These are phyloP conservation scores for Fusarium sp. DNA, from an alignment of 2,329 filamentous ascomycete genomes.

Conservation along the genomic window DNA sequence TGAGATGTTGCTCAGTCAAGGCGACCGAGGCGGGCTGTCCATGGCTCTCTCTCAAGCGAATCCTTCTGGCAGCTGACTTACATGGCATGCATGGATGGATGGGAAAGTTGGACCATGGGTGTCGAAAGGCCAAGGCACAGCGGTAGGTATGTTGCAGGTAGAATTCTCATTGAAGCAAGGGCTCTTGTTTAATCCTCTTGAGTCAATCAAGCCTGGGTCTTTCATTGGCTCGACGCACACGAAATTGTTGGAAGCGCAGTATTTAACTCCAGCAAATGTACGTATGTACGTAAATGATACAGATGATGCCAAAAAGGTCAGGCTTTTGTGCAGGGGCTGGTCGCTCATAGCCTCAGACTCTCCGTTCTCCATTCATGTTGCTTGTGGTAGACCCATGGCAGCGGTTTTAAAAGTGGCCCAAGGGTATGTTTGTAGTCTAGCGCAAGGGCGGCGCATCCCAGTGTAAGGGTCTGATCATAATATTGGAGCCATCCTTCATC, in stretches of 20 bases:
- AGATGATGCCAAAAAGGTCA: slow-evolving; percentile 38
- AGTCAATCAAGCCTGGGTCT: not conserved
- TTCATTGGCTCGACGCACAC: slow-evolving; percentile 25
- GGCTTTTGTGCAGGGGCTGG: slow-evolving; percentile 32
- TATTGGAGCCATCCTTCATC: slow-evolving; percentile 33
- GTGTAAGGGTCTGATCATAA: slow-evolving; percentile 40
- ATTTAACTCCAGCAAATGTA: slow-evolving; percentile 23
- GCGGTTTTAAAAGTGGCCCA: slow-evolving; percentile 39
- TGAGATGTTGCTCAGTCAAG: slow-evolving; percentile 38
- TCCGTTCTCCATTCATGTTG: slow-evolving; percentile 13
- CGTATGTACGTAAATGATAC: not conserved
- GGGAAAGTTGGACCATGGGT: slow-evolving; percentile 1
- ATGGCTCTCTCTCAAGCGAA: slow-evolving; percentile 40
- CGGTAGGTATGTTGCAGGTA: slow-evolving; percentile 12
- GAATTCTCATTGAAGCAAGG: not conserved
- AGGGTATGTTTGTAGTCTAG: slow-evolving; percentile 36
- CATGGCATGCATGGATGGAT: slow-evolving; percentile 7
- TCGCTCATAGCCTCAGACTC: slow-evolving; percentile 7
- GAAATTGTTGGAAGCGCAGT: slow-evolving; percentile 26
- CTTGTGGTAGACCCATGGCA: slow-evolving; percentile 42
- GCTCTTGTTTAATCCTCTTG: slow-evolving; percentile 7
- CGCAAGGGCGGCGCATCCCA: slow-evolving; percentile 32
- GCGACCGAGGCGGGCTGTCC: slow-evolving; percentile 37
- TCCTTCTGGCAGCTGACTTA: slow-evolving; percentile 41
- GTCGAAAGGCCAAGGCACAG: not conserved